phyloP scores from a whole-genome alignment of 805 yeast species.

The Ogataea glucozyma region DNA sequence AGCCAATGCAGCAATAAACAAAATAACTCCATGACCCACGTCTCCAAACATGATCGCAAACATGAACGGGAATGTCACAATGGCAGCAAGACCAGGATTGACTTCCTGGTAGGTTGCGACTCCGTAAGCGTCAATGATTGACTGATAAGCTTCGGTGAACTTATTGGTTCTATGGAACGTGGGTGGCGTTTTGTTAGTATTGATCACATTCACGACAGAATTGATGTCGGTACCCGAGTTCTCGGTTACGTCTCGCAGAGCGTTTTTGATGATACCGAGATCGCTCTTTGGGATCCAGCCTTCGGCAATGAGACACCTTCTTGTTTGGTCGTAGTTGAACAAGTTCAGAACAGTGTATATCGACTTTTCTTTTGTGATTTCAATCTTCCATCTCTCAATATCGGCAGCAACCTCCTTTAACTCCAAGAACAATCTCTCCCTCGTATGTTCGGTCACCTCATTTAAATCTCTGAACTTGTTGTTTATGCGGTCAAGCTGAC shows the following conservation, averaged over 20 bases:
- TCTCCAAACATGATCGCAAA: constrained; percentile 86
- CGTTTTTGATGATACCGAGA: constrained; percentile 59
- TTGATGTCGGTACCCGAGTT: constrained; percentile 45
- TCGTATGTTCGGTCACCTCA: constrained; percentile 63
- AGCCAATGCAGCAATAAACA: constrained; percentile 54
- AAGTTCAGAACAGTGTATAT: constrained; percentile 76
- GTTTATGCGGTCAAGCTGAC: constrained; percentile 53
- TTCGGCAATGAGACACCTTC: constrained; percentile 87
- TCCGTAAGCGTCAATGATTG: constrained; percentile 76
- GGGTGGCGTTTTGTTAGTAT: constrained; percentile 69
- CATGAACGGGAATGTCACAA: constrained; percentile 78
- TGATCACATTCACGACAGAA: constrained; percentile 57
- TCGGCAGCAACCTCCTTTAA: constrained; percentile 75
- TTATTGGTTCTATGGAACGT: constrained; percentile 71
- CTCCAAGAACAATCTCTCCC: constrained; percentile 72
- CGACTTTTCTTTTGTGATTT: constrained; percentile 76
- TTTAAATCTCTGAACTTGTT: constrained; percentile 38
- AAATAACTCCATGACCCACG: constrained; percentile 72
- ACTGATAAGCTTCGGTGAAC: constrained; percentile 68
- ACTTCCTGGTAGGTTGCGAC: constrained; percentile 74
- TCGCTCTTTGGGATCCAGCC: constrained; percentile 95
- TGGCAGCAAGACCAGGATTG: constrained; percentile 73
- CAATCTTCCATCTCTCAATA: constrained; percentile 70
- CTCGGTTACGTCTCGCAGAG: constrained; percentile 66
- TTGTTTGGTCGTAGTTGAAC: constrained; percentile 77